Evolutionary conservation across 1,284 basidiomycete genomes (phyloP).

Genomic region (Clitocybe nebularis): DNA sequence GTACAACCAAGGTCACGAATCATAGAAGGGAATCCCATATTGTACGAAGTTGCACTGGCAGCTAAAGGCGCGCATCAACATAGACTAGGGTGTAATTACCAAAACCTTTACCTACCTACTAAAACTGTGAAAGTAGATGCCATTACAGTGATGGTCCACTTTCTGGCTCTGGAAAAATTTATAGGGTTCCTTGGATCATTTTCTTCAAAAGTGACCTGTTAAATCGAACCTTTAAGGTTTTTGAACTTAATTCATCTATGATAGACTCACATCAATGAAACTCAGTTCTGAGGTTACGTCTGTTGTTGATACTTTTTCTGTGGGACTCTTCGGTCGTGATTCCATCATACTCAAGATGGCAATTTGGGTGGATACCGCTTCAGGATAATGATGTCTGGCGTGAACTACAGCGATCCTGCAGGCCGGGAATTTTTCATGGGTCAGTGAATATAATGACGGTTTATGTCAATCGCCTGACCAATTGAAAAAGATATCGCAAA

Average conservation of each 20-base stretch:
- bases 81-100: background rate
- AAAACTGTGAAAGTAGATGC: constrained; percentile 57
- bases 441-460: no score
- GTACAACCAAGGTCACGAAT: constrained; percentile 59
- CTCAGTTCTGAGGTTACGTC: no score
- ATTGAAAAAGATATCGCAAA: no score
- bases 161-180: constrained; percentile 45
- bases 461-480: no score
- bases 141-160: constrained; percentile 57
- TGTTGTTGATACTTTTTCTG: no score
- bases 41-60: constrained; percentile 51
- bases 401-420: no score
- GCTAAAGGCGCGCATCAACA: constrained; percentile 31
- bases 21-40: constrained; percentile 60
- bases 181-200: constrained; percentile 52
- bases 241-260: background rate
- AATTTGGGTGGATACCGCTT: no score
- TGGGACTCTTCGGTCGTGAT: no score
- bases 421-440: no score
- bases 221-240: background rate
- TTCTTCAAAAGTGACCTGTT: constrained; percentile 54
- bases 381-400: no score
- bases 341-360: no score
- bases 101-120: constrained; percentile 33
- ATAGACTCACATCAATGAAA: background rate